Conservation (phyloP, 2,329 filamentous ascomycete genomes). For the Helotiales sp. region DNA sequence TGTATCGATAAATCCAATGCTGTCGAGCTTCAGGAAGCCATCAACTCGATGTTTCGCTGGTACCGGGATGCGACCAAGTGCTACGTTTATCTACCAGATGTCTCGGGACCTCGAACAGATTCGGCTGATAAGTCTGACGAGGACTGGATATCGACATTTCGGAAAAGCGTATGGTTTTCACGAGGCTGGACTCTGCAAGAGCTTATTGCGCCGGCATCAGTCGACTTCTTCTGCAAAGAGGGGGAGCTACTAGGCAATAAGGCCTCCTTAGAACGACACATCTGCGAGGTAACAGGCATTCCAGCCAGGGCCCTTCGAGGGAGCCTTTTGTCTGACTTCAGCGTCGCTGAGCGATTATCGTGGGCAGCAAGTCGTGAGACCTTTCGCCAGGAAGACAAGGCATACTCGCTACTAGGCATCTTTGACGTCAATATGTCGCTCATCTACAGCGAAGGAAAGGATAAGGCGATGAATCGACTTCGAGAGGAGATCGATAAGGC, state of each 20-base stretch:
- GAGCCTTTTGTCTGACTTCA: slow-evolving; percentile 16
- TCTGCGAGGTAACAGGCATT: slow-evolving; percentile 32
- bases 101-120: no score
- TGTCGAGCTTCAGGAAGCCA: no score
- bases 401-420: slow-evolving; percentile 52
- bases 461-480: slow-evolving; percentile 43
- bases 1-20: no score
- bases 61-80: no score
- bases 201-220: no score
- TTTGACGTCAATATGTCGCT: slow-evolving; percentile 52
- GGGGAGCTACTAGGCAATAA: slow-evolving; percentile 30
- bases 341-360: slow-evolving; percentile 40
- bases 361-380: slow-evolving; percentile 48
- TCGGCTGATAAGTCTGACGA: no score
- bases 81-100: no score
- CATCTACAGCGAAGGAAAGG: slow-evolving; percentile 48
- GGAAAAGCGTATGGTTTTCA: no score
- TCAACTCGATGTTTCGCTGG: no score
- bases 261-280: slow-evolving; percentile 23
- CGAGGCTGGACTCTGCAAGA: slow-evolving; percentile 34
- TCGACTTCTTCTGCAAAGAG: slow-evolving; percentile 31
- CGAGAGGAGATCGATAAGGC: slow-evolving; percentile 44
- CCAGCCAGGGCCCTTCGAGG: slow-evolving; percentile 24
- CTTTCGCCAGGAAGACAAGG: slow-evolving; percentile 47
- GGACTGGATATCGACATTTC: no score